A percentile compares a stretch with the other conserved stretches of the same genome.
These are phyloP conservation scores for Lasiodiplodia theobromae DNA, from an alignment of 2,329 filamentous ascomycete species.

Conservation along the genomic window DNA sequence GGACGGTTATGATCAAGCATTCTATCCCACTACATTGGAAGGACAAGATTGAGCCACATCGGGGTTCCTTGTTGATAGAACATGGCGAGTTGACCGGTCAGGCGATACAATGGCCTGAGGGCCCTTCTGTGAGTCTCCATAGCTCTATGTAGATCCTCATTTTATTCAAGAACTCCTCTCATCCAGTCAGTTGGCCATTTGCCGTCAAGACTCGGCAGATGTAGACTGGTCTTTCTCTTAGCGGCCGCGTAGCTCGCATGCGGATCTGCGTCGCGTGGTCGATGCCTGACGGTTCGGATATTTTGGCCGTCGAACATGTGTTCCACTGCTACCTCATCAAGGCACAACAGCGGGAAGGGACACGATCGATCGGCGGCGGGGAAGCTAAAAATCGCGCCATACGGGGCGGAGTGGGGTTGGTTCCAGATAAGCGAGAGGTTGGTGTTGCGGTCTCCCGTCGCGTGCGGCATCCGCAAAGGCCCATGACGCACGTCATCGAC, in stretches of 20 bases:
- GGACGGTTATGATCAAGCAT: too few relatives aligned
- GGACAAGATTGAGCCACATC: too few relatives aligned
- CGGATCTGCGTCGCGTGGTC: slow-evolving; percentile 13
- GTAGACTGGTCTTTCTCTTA: background rate
- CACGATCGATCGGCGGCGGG: background rate
- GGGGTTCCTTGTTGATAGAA: too few relatives aligned
- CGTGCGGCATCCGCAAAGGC: slow-evolving; percentile 4
- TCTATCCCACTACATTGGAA: too few relatives aligned
- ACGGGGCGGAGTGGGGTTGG: slow-evolving; percentile 21
- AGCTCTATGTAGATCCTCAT: background rate
- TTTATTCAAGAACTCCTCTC: background rate
- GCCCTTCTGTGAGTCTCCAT: background rate
- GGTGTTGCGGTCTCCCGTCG: slow-evolving; percentile 25
- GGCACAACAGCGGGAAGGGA: background rate
- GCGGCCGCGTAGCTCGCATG: background rate
- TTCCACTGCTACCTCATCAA: background rate
- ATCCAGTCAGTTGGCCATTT: background rate
- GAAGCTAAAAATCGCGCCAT: slow-evolving; percentile 3
- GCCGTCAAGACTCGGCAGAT: background rate
- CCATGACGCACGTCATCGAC: slow-evolving; percentile 9
- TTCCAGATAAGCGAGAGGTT: slow-evolving; percentile 16
- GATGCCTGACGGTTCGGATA: background rate
- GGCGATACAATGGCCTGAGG: background rate
- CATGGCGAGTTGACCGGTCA: background rate
- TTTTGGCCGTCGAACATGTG: background rate